Conservation (phyloP, 352 stramenopile genomes). For the Aphanomyces cochlioides region DNA sequence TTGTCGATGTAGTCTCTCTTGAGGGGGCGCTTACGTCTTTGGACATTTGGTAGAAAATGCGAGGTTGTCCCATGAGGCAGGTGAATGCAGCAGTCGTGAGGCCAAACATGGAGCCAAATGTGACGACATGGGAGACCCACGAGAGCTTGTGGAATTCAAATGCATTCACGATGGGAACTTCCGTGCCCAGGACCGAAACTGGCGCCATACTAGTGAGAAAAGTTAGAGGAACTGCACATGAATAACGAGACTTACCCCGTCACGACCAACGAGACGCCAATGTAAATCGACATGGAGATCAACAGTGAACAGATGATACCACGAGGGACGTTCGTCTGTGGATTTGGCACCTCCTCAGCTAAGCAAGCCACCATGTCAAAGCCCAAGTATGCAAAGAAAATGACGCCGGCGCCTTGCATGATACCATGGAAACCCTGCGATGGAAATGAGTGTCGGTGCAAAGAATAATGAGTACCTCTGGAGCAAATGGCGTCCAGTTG, state of each 20-base stretch:
- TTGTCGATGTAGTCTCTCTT: too few relatives aligned
- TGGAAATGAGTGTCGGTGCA: conserved; percentile 20
- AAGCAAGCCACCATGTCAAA: conserved; percentile 94
- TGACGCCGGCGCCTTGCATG: conserved; percentile 82
- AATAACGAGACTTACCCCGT: conserved; percentile 50
- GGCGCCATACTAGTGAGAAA: conserved; percentile 60
- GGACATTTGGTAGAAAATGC: conserved; percentile 91
- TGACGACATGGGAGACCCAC: conserved; percentile 73
- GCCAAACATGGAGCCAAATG: conserved; percentile 89
- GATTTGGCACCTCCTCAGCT: conserved; percentile 87
- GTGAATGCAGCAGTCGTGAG: conserved; percentile 89
- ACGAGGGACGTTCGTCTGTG: conserved; percentile 86
- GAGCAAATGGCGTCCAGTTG: conserved; percentile 85
- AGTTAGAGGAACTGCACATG: neutral
- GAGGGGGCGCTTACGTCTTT: conserved; percentile 52
- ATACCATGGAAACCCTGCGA: conserved; percentile 75
- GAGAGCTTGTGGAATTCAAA: conserved; percentile 67
- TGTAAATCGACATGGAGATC: conserved; percentile 90
- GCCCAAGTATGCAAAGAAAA: conserved; percentile 90
- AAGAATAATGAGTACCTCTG: conserved; percentile 30
- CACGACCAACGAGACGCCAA: conserved; percentile 84
- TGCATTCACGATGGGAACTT: conserved; percentile 81
- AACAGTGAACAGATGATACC: conserved; percentile 89
- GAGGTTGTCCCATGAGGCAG: conserved; percentile 88
- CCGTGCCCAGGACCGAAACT: conserved; percentile 55